Evolutionary conservation across 1,139 yeast genomes (phyloP), one percentile per base, ranked within the genome.

Genomic region (Saccharomyces hybrid): DNA sequence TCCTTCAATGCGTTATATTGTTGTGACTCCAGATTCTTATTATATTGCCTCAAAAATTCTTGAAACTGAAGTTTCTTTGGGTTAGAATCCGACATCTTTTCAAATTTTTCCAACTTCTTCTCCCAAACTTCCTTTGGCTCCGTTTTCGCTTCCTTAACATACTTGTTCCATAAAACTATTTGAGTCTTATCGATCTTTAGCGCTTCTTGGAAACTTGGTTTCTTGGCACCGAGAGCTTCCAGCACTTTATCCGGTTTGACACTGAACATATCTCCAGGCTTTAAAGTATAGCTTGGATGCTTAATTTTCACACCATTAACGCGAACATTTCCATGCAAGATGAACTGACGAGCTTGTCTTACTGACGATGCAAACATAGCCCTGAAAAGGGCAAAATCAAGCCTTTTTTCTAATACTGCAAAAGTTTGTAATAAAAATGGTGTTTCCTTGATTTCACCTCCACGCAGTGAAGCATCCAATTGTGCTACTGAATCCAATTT

Each of bases 351-450:
- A 1, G 99, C 96, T 72, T 93, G 98, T 76, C 97, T 84, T 6
- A 89, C 82, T 6, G 96, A 88, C 5, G 96, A 82, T 4, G 99
- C 96, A 75, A 93, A 91, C 86, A 93, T 79, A 41, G 97, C 78
- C 71, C 99, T 82, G 74, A 88, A 93, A 11, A 93, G 66, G 1
- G 97, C 97, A 67, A 85, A 81, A 69, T 93, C 99, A 46, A 93
- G 78, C 67, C 99, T 78, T 68, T 85, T 86, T 69, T 93, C 99
- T 58, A 95, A 75, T 3, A 84, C 84, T 4, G 96, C 96, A 71
- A 78, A 93, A 0, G 97, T 86, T 73, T 93, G 99, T 65, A 90
- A 72, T 50, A 89, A 83, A 73, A 88, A 81, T 9, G 99, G 99
- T 1, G 93, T 85, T n/a, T 72, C 74, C 42, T 68, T 67, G 16